Evolutionary conservation across 2,329 filamentous ascomycete genomes (phyloP).

Genomic region (Aspergillus fumigatiaffinis): DNA sequence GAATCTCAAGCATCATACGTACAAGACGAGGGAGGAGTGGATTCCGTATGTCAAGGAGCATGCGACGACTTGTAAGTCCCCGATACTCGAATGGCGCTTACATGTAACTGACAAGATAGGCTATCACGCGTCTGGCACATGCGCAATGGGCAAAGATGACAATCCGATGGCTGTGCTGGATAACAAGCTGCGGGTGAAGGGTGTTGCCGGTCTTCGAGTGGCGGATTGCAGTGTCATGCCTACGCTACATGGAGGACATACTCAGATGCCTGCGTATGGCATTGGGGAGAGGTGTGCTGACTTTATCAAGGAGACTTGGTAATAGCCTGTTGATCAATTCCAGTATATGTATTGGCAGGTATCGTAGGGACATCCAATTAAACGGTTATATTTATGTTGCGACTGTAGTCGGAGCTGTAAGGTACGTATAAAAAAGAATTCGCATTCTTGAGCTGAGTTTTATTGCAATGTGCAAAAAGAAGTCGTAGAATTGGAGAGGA

Average conservation of each 20-base stretch:
- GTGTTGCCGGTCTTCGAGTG: constrained; percentile 52
- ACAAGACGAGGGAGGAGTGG: constrained; percentile 56
- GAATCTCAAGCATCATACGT: constrained; percentile 49
- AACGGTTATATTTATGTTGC: not conserved
- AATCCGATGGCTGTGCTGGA: constrained; percentile 53
- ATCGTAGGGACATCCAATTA: not conserved
- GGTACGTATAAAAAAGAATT: not conserved
- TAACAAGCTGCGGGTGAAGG: constrained; percentile 50
- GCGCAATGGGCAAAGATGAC: constrained; percentile 50
- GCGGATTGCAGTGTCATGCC: constrained; percentile 54
- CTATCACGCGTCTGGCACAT: constrained; percentile 57
- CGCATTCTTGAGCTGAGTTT: no score
- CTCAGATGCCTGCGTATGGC: constrained; percentile 57
- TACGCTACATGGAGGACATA: constrained; percentile 48
- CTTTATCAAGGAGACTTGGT: constrained; percentile 44
- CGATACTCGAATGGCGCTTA: not conserved
- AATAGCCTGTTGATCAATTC: not conserved
- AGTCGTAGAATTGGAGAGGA: no score
- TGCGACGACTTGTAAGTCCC: constrained; percentile 55
- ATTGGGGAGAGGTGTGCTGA: constrained; percentile 55
- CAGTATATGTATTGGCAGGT: not conserved
- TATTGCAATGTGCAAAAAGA: no score
- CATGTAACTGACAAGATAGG: constrained; percentile 24
- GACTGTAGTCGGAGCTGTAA: not conserved
- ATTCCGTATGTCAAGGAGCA: constrained; percentile 53